A percentile compares a stretch with the other conserved stretches of the same genome.
These are phyloP conservation scores for Macrolepiota albuminosa DNA, from an alignment of 768 basidiomycete species.

Conservation along the genomic window DNA sequence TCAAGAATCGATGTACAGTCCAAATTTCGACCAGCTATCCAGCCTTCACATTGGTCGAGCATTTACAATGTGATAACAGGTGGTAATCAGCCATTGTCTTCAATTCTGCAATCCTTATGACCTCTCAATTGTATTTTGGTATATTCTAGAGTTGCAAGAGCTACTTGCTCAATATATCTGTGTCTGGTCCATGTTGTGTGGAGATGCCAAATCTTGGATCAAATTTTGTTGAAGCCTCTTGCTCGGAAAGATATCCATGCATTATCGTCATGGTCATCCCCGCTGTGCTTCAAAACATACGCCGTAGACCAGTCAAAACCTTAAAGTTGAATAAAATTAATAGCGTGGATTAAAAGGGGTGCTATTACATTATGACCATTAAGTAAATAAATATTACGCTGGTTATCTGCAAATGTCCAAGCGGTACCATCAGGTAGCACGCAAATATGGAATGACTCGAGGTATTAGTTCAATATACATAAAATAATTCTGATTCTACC, in stretches of 20 bases:
- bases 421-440: background rate
- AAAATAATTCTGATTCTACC: slow-evolving; percentile 28
- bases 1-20: no score
- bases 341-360: background rate
- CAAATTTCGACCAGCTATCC: no score
- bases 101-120: background rate
- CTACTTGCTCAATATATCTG: background rate
- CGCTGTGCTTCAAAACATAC: background rate
- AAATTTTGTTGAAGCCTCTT: no score
- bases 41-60: no score
- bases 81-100: background rate
- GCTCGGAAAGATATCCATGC: no score
- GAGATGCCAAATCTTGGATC: background rate
- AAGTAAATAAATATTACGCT: background rate
- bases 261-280: no score
- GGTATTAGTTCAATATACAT: slow-evolving; percentile 23
- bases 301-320: background rate
- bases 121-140: background rate
- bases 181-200: background rate
- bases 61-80: no score
- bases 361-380: background rate
- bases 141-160: background rate
- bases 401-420: background rate
- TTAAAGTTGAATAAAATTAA: background rate
- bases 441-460: background rate